Base-by-base conservation (phyloP, 2,329 filamentous ascomycete genomes). In the Beauveria varroae region DNA sequence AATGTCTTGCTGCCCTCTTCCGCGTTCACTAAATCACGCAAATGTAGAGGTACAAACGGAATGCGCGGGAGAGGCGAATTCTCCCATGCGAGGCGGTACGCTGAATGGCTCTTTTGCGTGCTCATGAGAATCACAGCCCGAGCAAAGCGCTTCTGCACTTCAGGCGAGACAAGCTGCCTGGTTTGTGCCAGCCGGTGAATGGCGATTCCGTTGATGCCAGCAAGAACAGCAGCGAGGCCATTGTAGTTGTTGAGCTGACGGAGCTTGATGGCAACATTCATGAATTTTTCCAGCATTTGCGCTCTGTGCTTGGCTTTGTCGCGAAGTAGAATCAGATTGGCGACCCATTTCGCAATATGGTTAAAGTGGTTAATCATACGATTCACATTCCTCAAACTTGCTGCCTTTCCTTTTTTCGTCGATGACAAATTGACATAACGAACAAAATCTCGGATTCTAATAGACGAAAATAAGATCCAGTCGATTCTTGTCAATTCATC, bases 171-270 rank as follows among this genome's bases (percentile, higher is more conserved):
- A 18, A 97, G 76, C 16, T 89, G 85, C 63, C 89, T 82, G 0
- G 95, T 98, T 67, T 92, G 89, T 0, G 83, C 78, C 1, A 99
- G 83, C 20, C 95, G 88, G 70, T 95, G 89, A 30, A 99, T 88
- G 0, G 92, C 86, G 2, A 90, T 90, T 63, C 90, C 89, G 71
- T 96, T 96, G 69, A 99, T 89, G 9, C 93, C 95, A 7, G 95
- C 93, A 62, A 99, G 84, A 41, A 99, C 86, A 8, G 95, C 93
- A n/a, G 93, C 93, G 1, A 99, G 80, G 0, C 92, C 90, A 72
- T 98, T 98, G 79, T 98, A 99, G 74, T 99, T 98, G 78, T 98
- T 97, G 64, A 96, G 78, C 70, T 93, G 88, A 44, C 95, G 89
- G 55, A 99, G 79, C 76, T 92, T 93, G 69, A 88, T 71, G 41